Conservation (phyloP, 495 filamentous ascomycete species). For the Trichocladium antarcticum region DNA sequence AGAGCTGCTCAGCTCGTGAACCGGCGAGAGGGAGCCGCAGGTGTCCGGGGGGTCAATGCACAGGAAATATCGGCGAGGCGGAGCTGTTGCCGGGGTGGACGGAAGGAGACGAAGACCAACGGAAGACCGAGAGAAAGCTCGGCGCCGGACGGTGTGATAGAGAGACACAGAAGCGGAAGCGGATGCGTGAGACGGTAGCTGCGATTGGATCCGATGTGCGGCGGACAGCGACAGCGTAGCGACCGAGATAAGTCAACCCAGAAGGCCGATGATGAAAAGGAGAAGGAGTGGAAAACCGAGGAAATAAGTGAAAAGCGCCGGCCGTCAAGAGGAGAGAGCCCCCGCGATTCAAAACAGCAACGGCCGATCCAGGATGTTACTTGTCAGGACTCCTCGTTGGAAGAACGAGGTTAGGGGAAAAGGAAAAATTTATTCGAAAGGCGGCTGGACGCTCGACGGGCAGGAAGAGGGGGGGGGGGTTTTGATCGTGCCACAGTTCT, state of each 20-base stretch:
- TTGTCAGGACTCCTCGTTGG: constrained; percentile 26
- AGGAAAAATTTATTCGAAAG: constrained; percentile 16
- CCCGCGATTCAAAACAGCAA: constrained; percentile 37
- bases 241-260: constrained; percentile 17
- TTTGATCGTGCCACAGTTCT: constrained; percentile 25
- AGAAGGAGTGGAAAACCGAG: constrained; percentile 20
- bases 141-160: no score
- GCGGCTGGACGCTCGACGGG: constrained; percentile 12
- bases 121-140: background rate
- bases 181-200: background rate
- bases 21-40: background rate
- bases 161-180: constrained; percentile 13
- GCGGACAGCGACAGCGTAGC: constrained; percentile 14
- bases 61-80: constrained; percentile 6
- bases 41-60: background rate
- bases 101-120: constrained; percentile 11
- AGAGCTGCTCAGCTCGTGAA: constrained; percentile 5
- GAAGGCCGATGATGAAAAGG: constrained; percentile 30
- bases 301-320: constrained; percentile 38
- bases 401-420: constrained; percentile 13
- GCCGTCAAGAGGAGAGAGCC: constrained; percentile 39
- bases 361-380: constrained; percentile 23
- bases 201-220: constrained; percentile 7
- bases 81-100: background rate
- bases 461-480: constrained; percentile 20